A percentile compares a stretch with the other conserved stretches of the same genome.
Evolutionary conservation across 2,329 filamentous ascomycete genomes (phyloP).

Genomic region (Penicillium aurantiogriseum): DNA sequence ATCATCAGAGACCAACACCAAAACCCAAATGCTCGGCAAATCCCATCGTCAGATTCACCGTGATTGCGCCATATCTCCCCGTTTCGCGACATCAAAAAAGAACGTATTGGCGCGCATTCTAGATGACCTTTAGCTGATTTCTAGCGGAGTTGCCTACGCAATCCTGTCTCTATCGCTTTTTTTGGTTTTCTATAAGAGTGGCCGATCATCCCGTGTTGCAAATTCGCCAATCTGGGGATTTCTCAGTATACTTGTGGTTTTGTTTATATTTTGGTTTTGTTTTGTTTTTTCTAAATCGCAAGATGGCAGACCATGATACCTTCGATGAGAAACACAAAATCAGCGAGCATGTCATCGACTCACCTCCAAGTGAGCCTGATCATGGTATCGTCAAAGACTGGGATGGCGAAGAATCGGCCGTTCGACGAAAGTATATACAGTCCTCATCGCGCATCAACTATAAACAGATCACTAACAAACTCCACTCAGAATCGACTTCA

Average conservation of each 20-base stretch:
- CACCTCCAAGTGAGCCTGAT: slow-evolving; percentile 14
- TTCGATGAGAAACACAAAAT: slow-evolving; percentile 12
- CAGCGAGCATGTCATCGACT: slow-evolving; percentile 10
- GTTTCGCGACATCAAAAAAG: slow-evolving; percentile 18
- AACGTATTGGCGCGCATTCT: neutral
- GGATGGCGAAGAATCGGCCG: slow-evolving; percentile 26
- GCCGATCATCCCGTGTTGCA: neutral
- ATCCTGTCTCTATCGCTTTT: neutral
- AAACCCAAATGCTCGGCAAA: neutral
- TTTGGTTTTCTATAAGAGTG: neutral
- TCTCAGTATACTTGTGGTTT: neutral
- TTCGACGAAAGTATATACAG: slow-evolving; percentile 23
- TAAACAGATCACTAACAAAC: neutral
- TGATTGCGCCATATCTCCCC: slow-evolving; percentile 28
- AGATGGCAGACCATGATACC: neutral
- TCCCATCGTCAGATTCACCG: slow-evolving; percentile 10
- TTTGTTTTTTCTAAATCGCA: neutral
- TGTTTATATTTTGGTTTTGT: neutral
- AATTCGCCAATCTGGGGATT: neutral
- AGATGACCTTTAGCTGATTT: neutral
- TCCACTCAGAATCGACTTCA: slow-evolving; percentile 28
- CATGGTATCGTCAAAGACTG: slow-evolving; percentile 28
- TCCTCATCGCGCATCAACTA: neutral
- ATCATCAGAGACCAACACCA: neutral
- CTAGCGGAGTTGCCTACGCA: slow-evolving; percentile 4